A percentile compares a stretch with the other conserved stretches of the same genome.
Conservation (phyloP, 2,329 filamentous ascomycete genomes). For the Sclerotinia sclerotiorum region DNA sequence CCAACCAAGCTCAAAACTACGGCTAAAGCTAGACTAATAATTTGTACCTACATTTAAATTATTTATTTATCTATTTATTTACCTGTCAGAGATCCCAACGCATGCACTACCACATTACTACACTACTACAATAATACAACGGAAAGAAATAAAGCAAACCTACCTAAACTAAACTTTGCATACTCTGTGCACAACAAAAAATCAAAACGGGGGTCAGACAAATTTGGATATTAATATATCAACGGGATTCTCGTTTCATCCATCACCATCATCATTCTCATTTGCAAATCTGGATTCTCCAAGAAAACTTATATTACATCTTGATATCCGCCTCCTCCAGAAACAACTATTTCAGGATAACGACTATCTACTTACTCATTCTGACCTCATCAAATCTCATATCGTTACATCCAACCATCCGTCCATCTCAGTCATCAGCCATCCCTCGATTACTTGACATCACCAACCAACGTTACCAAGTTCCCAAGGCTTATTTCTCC, state of each 20-base stretch:
- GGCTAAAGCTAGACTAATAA: neutral
- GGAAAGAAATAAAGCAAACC: conserved; percentile 10
- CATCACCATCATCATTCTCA: conserved; percentile 8
- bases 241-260: conserved; percentile 15
- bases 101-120: neutral
- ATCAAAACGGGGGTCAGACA: neutral
- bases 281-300: neutral
- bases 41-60: conserved; percentile 12
- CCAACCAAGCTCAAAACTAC: neutral
- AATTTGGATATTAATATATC: conserved; percentile 13
- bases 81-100: conserved; percentile 9
- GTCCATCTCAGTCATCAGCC: conserved; percentile 11
- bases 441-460: conserved; percentile 1
- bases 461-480: neutral
- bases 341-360: conserved; percentile 14
- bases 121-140: neutral
- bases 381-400: conserved; percentile 19
- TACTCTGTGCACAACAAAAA: conserved; percentile 4
- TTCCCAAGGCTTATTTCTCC: conserved; percentile 9
- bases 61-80: neutral
- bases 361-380: neutral
- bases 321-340: conserved; percentile 1
- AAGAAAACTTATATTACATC: conserved; percentile 9
- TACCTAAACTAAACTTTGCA: conserved; percentile 1
- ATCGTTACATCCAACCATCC: neutral